Evolutionary conservation across 2,329 filamentous ascomycete genomes (phyloP).

Genomic region (Botrytis galanthina): DNA sequence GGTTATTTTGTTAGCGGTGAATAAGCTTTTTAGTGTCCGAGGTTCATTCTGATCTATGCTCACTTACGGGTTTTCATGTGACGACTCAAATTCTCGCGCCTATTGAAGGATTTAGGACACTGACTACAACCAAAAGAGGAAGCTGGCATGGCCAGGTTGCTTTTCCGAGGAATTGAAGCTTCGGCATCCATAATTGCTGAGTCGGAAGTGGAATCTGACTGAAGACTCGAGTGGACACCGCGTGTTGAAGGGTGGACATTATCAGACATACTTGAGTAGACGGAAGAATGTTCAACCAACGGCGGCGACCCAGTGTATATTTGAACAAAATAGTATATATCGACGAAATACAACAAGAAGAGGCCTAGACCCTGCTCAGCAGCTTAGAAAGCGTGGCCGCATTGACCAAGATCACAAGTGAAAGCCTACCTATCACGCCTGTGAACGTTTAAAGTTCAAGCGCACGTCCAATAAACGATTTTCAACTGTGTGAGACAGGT

Average conservation of each 20-base stretch:
- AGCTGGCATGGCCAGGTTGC: not conserved
- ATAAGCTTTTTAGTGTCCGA: not conserved
- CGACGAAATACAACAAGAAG: not conserved
- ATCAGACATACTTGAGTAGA: conserved; percentile 2
- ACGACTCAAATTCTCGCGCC: conserved; percentile 11
- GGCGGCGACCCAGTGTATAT: conserved; percentile 9
- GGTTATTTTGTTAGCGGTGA: conserved; percentile 12
- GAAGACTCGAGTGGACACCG: conserved; percentile 2
- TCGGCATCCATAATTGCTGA: not conserved
- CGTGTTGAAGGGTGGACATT: conserved; percentile 4
- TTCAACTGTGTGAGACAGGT: not conserved
- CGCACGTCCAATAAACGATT: conserved; percentile 9
- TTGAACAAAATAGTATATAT: conserved; percentile 6
- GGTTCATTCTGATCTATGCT: not conserved
- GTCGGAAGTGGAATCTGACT: not conserved
- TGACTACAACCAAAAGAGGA: conserved; percentile 1
- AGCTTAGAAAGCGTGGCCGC: not conserved
- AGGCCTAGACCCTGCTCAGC: not conserved
- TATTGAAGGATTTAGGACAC: conserved; percentile 8
- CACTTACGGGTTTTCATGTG: conserved; percentile 17
- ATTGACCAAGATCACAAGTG: not conserved
- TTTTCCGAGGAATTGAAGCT: not conserved
- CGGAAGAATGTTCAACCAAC: not conserved
- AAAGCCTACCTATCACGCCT: not conserved
- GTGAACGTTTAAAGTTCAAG: conserved; percentile 13